These are phyloP conservation scores for Paracoccidioides brasiliensis DNA, from an alignment of 2,329 filamentous ascomycete species.

Conservation along the genomic window DNA sequence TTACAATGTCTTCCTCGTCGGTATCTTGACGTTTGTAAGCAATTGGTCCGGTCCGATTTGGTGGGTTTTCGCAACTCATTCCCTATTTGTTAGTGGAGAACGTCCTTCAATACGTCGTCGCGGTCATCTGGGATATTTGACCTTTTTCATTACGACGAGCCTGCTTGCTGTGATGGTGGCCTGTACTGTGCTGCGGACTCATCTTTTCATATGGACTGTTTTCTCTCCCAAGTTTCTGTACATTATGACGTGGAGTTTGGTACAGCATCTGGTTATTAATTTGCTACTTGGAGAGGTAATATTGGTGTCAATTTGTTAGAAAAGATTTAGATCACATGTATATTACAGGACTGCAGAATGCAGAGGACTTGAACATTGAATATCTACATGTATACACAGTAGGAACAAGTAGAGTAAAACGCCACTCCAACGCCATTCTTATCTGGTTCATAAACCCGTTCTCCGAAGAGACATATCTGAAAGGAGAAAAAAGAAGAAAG, in stretches of 20 bases:
- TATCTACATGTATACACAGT: background rate
- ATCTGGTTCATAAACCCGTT: background rate
- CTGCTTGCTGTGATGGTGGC: conserved; percentile 71
- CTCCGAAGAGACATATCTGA: background rate
- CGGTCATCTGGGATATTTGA: conserved; percentile 43
- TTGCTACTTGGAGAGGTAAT: conserved; percentile 47
- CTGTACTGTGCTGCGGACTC: conserved; percentile 69
- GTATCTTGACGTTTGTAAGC: conserved; percentile 66
- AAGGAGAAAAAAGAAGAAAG: background rate
- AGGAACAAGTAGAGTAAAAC: background rate
- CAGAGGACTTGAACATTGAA: background rate
- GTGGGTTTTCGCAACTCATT: conserved; percentile 55
- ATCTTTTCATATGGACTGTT: conserved; percentile 97
- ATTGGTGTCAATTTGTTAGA: conserved; percentile 31
- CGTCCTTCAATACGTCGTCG: conserved; percentile 19
- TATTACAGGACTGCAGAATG: background rate
- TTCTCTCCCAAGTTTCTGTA: conserved; percentile 96
- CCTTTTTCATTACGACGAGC: conserved; percentile 54
- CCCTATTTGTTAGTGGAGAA: conserved; percentile 24
- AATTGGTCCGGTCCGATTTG: conserved; percentile 90
- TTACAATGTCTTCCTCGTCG: conserved; percentile 73
- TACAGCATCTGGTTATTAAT: conserved; percentile 66
- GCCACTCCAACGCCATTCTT: background rate
- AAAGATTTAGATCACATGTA: background rate
- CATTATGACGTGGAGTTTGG: conserved; percentile 73